Conservation (phyloP, 108 stramenopile genomes). For the Pseudonitzschia multistriata region DNA sequence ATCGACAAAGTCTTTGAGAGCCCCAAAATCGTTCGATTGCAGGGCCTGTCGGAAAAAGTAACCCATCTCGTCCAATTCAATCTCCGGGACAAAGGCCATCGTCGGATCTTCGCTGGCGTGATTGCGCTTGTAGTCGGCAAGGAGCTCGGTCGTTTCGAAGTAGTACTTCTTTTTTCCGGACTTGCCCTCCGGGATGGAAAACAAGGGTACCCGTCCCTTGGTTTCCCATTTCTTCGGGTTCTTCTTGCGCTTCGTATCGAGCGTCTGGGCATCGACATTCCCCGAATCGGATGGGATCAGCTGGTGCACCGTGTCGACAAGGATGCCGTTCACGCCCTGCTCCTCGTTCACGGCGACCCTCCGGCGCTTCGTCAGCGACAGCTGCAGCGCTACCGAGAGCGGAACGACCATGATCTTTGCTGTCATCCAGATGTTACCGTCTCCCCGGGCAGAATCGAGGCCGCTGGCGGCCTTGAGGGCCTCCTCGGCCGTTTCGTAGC, state of each 20-base stretch:
- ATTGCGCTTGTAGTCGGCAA: constrained; percentile 18
- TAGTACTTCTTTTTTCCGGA: constrained; percentile 16
- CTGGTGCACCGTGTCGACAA: constrained; percentile 23
- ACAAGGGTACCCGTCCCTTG: constrained; percentile 30
- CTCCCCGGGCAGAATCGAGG: constrained; percentile 20
- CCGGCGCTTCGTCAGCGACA: constrained; percentile 23
- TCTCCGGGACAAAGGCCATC: background rate
- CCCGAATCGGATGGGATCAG: constrained; percentile 27
- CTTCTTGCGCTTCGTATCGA: constrained; percentile 7
- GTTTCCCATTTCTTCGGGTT: constrained; percentile 28
- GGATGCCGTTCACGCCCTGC: constrained; percentile 5
- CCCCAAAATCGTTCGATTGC: background rate
- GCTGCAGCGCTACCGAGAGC: constrained; percentile 26
- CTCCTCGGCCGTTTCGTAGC: constrained; percentile 20
- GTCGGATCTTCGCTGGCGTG: background rate
- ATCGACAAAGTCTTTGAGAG: constrained; percentile 1
- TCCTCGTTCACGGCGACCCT: constrained; percentile 30
- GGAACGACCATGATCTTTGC: constrained; percentile 31
- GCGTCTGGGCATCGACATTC: constrained; percentile 20
- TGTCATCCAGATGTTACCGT: constrained; percentile 19
- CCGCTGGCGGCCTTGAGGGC: constrained; percentile 23
- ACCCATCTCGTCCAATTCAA: constrained; percentile 18
- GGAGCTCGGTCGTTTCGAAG: constrained; percentile 19
- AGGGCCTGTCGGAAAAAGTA: constrained; percentile 16
- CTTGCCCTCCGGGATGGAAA: constrained; percentile 18